Conservation (phyloP, 805 yeast genomes). For the Lipomyces chichibuensis region DNA sequence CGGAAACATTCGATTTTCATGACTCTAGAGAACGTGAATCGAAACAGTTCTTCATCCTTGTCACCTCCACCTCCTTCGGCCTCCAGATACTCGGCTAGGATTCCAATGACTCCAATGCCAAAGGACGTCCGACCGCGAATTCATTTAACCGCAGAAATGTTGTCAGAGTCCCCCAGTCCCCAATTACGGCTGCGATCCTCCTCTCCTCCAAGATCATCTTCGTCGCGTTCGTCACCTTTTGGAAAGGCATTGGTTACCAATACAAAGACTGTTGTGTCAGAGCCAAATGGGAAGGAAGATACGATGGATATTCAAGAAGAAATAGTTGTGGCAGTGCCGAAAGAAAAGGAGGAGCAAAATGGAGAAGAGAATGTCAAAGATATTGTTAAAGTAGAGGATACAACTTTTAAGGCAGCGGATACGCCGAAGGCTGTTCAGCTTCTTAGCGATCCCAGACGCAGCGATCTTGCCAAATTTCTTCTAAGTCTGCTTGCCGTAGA, state of each 20-base stretch:
- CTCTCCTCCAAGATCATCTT: constrained; percentile 1
- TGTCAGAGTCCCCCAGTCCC: constrained; percentile 6
- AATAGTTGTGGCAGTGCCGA: neutral
- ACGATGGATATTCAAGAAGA: neutral
- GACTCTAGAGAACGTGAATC: neutral
- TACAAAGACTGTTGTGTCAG: neutral
- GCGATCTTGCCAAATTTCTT: constrained; percentile 20
- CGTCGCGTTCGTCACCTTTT: neutral
- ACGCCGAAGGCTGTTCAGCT: constrained; percentile 3
- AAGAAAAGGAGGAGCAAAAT: neutral
- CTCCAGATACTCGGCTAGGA: neutral
- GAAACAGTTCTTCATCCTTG: neutral
- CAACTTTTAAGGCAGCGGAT: neutral
- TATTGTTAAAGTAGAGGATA: neutral
- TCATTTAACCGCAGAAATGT: constrained; percentile 7
- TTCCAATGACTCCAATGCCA: neutral
- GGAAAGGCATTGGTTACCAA: neutral
- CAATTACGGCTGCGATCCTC: constrained; percentile 1
- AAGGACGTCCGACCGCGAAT: constrained; percentile 5
- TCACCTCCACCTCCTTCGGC: neutral
- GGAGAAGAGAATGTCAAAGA: neutral
- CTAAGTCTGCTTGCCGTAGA: constrained; percentile 18
- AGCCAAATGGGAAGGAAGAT: neutral
- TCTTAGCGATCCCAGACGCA: constrained; percentile 19
- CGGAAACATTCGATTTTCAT: neutral